Evolutionary conservation across 495 filamentous ascomycete species (phyloP).

Genomic region (Penicillium taxi): DNA sequence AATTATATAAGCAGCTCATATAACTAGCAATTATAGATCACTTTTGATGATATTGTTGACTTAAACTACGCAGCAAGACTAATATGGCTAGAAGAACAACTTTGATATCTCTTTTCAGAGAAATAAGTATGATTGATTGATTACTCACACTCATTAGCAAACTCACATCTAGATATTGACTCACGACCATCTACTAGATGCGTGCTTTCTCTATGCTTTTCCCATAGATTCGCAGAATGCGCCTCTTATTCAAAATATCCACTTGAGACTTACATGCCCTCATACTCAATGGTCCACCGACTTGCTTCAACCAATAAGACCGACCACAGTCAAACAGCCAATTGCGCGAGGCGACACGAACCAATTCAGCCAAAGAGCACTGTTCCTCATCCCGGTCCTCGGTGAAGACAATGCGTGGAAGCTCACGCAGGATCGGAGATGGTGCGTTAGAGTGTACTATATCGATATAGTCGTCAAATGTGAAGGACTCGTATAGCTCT

Average conservation of each 20-base stretch:
- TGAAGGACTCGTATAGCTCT: constrained; percentile 23
- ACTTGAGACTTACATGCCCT: constrained; percentile 19
- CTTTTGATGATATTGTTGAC: too few species aligned
- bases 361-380: constrained; percentile 28
- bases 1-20: too few species aligned
- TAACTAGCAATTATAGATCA: too few species aligned
- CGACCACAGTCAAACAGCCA: constrained; percentile 34
- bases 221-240: constrained; percentile 17
- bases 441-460: constrained; percentile 15
- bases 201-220: constrained; percentile 12
- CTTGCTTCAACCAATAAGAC: constrained; percentile 30
- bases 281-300: constrained; percentile 27
- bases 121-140: too few species aligned
- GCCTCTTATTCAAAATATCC: constrained; percentile 18
- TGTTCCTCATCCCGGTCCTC: constrained; percentile 22
- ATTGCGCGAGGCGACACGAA: constrained; percentile 27
- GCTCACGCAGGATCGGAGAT: constrained; percentile 12
- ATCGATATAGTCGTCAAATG: constrained; percentile 24
- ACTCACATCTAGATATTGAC: too few species aligned
- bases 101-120: too few species aligned
- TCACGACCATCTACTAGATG: too few species aligned
- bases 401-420: constrained; percentile 24
- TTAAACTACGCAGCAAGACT: too few species aligned
- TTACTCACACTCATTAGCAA: too few species aligned
- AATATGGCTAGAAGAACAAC: too few species aligned